Percentiles rank a stretch among this genome's conserved stretches.
phyloP scores from a whole-genome alignment of 805 yeast species.

The Saturnispora ahearnii region DNA sequence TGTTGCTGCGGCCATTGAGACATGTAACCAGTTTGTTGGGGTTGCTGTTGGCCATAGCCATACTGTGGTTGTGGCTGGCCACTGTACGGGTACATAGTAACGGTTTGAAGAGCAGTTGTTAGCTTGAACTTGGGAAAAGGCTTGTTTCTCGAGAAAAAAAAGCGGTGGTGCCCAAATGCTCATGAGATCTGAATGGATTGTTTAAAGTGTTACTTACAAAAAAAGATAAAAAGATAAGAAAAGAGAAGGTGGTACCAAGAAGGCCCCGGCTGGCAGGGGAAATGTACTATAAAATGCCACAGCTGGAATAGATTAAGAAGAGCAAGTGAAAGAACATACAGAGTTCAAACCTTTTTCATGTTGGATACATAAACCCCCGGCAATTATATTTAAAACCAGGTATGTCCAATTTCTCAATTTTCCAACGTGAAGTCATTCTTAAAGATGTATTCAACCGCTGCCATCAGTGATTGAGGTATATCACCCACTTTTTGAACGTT shows the following conservation, averaged over 20 bases:
- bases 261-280: too few species aligned
- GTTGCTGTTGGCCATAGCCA: too few species aligned
- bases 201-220: background rate
- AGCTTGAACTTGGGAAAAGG: background rate
- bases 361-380: too few species aligned
- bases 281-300: too few species aligned
- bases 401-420: too few species aligned
- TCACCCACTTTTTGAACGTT: background rate
- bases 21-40: conserved; percentile 20
- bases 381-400: too few species aligned
- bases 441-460: background rate
- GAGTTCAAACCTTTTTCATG: too few species aligned
- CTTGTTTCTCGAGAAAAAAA: background rate
- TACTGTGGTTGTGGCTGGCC: conserved; percentile 24
- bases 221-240: background rate
- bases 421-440: background rate
- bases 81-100: conserved; percentile 21
- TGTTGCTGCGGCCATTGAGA: conserved; percentile 20
- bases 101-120: background rate
- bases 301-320: too few species aligned
- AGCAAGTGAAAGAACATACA: too few species aligned
- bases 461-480: background rate
- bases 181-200: conserved; percentile 1
- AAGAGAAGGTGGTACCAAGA: too few species aligned
- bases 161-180: background rate